Evolutionary conservation across 164 flowering plant genomes (phyloP).

Genomic region (Nymphaea colorata): DNA sequence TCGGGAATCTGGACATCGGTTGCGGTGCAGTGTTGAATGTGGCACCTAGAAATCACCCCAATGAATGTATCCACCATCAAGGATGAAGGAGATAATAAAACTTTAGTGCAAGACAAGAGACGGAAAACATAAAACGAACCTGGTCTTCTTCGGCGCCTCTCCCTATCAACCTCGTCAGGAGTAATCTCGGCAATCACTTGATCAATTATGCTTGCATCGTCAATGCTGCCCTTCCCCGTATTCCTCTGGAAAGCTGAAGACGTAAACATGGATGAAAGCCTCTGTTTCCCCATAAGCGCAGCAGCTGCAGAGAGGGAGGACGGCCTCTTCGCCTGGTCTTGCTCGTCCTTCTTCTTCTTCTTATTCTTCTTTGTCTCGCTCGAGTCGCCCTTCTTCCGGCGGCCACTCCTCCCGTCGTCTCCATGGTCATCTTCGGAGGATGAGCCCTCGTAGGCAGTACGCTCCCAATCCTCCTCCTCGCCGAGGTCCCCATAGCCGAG

Average conservation of each 20-base stretch:
- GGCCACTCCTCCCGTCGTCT: conserved; percentile 6
- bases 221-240: conserved; percentile 34
- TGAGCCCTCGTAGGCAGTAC: conserved; percentile 25
- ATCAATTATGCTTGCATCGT: conserved; percentile 40
- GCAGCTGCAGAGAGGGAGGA: conserved; percentile 65
- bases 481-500: conserved; percentile 82
- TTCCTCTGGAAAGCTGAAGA: conserved; percentile 57
- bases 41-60: background rate
- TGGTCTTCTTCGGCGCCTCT: conserved; percentile 47
- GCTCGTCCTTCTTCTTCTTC: conserved; percentile 36
- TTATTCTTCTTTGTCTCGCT: conserved; percentile 26
- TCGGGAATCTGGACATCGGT: background rate
- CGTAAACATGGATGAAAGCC: conserved; percentile 73
- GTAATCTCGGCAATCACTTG: conserved; percentile 89
- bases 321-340: conserved; percentile 38
- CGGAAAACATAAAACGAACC: background rate
- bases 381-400: background rate
- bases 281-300: conserved; percentile 81
- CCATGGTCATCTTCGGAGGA: conserved; percentile 58
- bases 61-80: no score
- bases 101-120: background rate
- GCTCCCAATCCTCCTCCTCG: conserved; percentile 86
- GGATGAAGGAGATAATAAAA: no score
- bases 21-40: background rate
- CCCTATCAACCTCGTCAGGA: conserved; percentile 79